A percentile compares a stretch with the other conserved stretches of the same genome.
phyloP scores from a whole-genome alignment of 345 rosid genomes.

The Bretschneidera sinensis region DNA sequence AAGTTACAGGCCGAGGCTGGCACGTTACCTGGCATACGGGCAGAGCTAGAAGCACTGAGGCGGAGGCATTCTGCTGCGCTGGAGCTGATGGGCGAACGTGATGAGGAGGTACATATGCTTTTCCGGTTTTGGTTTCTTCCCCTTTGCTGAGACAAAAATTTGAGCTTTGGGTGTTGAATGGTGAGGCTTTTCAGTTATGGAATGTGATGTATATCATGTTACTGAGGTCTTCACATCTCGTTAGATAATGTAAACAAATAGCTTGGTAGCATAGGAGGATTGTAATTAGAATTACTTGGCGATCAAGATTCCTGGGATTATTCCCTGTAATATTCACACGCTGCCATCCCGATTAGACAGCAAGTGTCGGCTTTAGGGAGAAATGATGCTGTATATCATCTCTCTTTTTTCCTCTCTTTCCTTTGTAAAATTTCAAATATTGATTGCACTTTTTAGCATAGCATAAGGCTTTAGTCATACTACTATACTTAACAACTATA shows the following conservation, averaged over 20 bases:
- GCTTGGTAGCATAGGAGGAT: background rate
- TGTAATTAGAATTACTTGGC: background rate
- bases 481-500: background rate
- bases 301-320: background rate
- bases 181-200: background rate
- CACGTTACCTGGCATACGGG: slow-evolving; percentile 67
- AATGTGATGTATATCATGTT: background rate
- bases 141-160: background rate
- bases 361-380: background rate
- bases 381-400: too few species aligned
- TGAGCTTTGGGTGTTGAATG: background rate
- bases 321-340: background rate
- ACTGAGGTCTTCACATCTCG: background rate
- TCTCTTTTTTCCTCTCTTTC: background rate
- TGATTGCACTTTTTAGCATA: background rate
- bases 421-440: background rate
- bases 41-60: slow-evolving; percentile 92
- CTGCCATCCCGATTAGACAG: background rate
- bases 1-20: slow-evolving; percentile 72
- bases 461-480: background rate
- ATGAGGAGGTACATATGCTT: slow-evolving; percentile 72
- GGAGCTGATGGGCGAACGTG: slow-evolving; percentile 99
- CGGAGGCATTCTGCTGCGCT: slow-evolving; percentile 92
- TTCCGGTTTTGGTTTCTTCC: background rate
- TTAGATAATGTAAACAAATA: background rate